These are phyloP conservation scores for Nepenthes gracilis DNA, from an alignment of 148 eudicot species.

Conservation along the genomic window DNA sequence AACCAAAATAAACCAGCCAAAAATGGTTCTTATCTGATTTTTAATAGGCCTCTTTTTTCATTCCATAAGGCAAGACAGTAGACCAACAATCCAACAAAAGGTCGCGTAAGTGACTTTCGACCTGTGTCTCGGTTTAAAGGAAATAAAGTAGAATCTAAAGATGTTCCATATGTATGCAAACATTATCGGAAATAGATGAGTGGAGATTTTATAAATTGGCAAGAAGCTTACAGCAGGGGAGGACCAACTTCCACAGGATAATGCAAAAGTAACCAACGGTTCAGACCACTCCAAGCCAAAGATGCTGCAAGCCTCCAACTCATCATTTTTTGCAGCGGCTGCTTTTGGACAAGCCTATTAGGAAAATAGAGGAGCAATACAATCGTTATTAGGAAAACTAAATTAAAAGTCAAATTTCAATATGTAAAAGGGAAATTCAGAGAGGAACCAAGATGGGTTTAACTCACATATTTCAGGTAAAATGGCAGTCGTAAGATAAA, in stretches of 20 bases:
- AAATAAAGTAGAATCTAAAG: too few relatives aligned
- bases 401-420: neutral
- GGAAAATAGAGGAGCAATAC: neutral
- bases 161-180: too few relatives aligned
- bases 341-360: conserved; percentile 9
- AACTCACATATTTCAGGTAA: conserved; percentile 17
- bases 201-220: too few relatives aligned
- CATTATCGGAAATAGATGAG: too few relatives aligned
- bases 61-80: too few relatives aligned
- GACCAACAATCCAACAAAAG: too few relatives aligned
- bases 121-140: too few relatives aligned
- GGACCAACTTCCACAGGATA: conserved; percentile 91
- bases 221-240: conserved; percentile 78
- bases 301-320: conserved; percentile 27
- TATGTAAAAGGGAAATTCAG: neutral
- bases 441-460: neutral
- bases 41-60: neutral
- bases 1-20: too few relatives aligned
- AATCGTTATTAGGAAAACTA: neutral
- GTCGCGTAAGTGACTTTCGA: too few relatives aligned
- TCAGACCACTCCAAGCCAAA: conserved; percentile 81
- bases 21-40: neutral
- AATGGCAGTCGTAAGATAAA: conserved; percentile 30
- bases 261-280: conserved; percentile 82
- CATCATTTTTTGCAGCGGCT: neutral